Evolutionary conservation across 352 stramenopile species (phyloP).

Genomic region (Phytophthora ramorum): DNA sequence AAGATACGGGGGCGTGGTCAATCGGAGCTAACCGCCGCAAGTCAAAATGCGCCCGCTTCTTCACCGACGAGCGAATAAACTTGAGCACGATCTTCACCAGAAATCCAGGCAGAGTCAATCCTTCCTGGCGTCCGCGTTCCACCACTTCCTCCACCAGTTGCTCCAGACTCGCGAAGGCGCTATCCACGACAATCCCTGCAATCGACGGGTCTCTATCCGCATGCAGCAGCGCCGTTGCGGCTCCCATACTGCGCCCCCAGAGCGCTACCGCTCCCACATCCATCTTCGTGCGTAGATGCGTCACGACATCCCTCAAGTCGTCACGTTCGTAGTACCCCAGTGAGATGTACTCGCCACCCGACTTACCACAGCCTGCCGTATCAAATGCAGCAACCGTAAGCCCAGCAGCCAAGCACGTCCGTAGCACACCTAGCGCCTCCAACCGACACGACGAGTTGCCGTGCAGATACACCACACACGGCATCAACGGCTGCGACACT

Average conservation of each 20-base stretch:
- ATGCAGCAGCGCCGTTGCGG: conserved; percentile 97
- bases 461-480: conserved; percentile 98
- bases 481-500: conserved; percentile 51
- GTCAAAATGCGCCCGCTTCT: conserved; percentile 91
- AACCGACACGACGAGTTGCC: conserved; percentile 97
- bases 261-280: conserved; percentile 95
- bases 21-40: conserved; percentile 83
- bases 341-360: conserved; percentile 97
- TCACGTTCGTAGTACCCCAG: conserved; percentile 97
- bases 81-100: conserved; percentile 93
- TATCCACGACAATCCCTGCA: conserved; percentile 97
- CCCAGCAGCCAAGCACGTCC: conserved; percentile 91
- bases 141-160: conserved; percentile 98
- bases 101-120: conserved; percentile 92
- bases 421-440: conserved; percentile 93
- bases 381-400: conserved; percentile 97
- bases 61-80: conserved; percentile 92
- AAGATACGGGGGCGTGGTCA: conserved; percentile 92
- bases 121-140: conserved; percentile 93
- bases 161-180: conserved; percentile 96
- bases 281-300: conserved; percentile 92
- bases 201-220: conserved; percentile 97
- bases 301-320: conserved; percentile 90
- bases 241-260: conserved; percentile 98
- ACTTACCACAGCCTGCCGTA: conserved; percentile 96